Conservation (phyloP, 805 yeast genomes). For the Metschnikowia gruessii region DNA sequence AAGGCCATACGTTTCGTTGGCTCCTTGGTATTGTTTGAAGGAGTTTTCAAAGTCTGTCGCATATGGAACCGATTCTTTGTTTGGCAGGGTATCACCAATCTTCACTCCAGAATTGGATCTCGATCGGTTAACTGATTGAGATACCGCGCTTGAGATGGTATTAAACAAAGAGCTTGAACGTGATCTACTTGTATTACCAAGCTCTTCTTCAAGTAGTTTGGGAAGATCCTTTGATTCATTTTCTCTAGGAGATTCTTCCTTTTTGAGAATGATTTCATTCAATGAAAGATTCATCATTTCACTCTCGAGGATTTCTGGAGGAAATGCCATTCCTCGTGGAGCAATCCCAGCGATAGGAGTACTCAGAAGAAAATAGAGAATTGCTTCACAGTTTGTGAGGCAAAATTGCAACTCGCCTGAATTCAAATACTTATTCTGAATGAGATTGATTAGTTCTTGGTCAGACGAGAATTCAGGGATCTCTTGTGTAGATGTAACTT, state of each 20-base stretch:
- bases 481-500: not conserved
- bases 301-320: constrained; percentile 10
- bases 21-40: constrained; percentile 3
- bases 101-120: constrained; percentile 35
- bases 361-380: constrained; percentile 35
- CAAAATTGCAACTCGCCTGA: constrained; percentile 39
- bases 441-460: constrained; percentile 27
- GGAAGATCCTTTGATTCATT: constrained; percentile 1
- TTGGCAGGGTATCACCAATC: constrained; percentile 11
- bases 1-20: constrained; percentile 23
- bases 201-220: constrained; percentile 14
- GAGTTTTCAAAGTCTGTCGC: constrained; percentile 22
- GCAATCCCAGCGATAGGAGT: constrained; percentile 33
- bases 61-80: constrained; percentile 28
- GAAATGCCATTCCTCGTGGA: constrained; percentile 8
- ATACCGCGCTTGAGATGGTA: constrained; percentile 34
- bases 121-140: constrained; percentile 23
- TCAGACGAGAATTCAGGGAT: constrained; percentile 29
- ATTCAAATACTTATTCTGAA: constrained; percentile 30
- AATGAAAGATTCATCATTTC: constrained; percentile 25
- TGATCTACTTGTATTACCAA: constrained; percentile 24
- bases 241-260: constrained; percentile 2
- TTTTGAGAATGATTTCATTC: constrained; percentile 23
- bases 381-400: constrained; percentile 43
- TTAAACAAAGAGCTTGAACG: constrained; percentile 41